Conservation (phyloP, 2,329 filamentous ascomycete species). For the Phaeomoniella chlamydospora region DNA sequence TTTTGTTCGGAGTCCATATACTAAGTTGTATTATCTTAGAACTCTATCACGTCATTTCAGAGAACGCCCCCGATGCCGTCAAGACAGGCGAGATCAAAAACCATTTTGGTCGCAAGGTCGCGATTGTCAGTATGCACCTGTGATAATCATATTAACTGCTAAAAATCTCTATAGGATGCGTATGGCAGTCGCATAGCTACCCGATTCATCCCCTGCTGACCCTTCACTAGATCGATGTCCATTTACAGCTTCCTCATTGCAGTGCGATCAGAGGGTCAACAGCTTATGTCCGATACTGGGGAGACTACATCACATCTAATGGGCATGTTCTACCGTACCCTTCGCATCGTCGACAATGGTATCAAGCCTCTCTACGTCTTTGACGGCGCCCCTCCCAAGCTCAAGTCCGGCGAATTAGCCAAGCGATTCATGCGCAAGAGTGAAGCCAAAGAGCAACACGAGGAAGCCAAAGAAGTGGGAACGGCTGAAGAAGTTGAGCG, state of each 20-base stretch:
- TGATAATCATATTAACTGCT: slow-evolving; percentile 2
- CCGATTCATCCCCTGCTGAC: slow-evolving; percentile 6
- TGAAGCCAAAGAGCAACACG: slow-evolving; percentile 75
- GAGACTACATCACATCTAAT: slow-evolving; percentile 97
- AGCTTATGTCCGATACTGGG: slow-evolving; percentile 86
- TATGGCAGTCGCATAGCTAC: slow-evolving; percentile 13
- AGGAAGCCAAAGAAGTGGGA: slow-evolving; percentile 93
- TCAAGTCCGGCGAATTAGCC: slow-evolving; percentile 93
- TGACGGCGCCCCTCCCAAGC: slow-evolving; percentile 87
- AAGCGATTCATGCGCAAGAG: slow-evolving; percentile 93
- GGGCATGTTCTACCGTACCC: slow-evolving; percentile 98
- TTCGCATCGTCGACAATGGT: slow-evolving; percentile 95
- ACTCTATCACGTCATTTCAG: slow-evolving; percentile 68
- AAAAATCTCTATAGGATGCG: slow-evolving; percentile 27
- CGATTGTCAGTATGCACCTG: slow-evolving; percentile 55
- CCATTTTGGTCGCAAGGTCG: slow-evolving; percentile 95
- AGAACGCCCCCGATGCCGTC: slow-evolving; percentile 87
- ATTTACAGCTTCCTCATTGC: slow-evolving; percentile 98
- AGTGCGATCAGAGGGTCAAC: slow-evolving; percentile 89
- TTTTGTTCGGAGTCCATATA: neutral
- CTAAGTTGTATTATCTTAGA: slow-evolving; percentile 25
- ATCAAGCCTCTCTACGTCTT: slow-evolving; percentile 99
- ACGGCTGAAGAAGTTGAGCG: slow-evolving; percentile 97
- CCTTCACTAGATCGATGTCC: slow-evolving; percentile 65
- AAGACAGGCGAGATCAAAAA: slow-evolving; percentile 98